phyloP scores from a whole-genome alignment of 2,329 filamentous ascomycete genomes.

The Aureobasidium sp. region DNA sequence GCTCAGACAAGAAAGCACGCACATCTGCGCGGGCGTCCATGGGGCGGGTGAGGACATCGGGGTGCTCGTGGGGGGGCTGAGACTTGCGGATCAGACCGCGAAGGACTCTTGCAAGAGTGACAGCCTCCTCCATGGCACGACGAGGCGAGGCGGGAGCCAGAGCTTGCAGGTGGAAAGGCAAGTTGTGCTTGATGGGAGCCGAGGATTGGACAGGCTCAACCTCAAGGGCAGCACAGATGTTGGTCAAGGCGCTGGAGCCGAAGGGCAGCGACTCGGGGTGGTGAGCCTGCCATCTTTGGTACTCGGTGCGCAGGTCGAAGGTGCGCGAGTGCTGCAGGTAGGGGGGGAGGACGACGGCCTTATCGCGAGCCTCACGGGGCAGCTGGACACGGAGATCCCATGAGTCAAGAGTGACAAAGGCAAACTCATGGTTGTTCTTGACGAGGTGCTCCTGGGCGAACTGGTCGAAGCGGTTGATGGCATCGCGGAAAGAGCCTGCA shows the following conservation, averaged over 20 bases:
- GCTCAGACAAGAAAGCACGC: slow-evolving; percentile 87
- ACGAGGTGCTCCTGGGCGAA: slow-evolving; percentile 90
- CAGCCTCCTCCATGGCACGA: slow-evolving; percentile 93
- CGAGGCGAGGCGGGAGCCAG: slow-evolving; percentile 90
- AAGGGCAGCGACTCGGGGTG: slow-evolving; percentile 97
- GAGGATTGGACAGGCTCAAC: slow-evolving; percentile 97
- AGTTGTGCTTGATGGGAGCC: slow-evolving; percentile 96
- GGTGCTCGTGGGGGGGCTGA: slow-evolving; percentile 83
- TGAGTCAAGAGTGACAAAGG: slow-evolving; percentile 95
- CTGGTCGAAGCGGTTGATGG: slow-evolving; percentile 86
- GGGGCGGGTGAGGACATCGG: slow-evolving; percentile 86
- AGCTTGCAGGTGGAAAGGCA: slow-evolving; percentile 95
- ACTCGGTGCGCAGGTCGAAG: slow-evolving; percentile 94
- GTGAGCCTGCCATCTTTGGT: slow-evolving; percentile 97
- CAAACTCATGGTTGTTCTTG: slow-evolving; percentile 88
- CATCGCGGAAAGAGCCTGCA: slow-evolving; percentile 94
- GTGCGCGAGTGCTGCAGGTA: slow-evolving; percentile 97
- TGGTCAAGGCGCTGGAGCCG: slow-evolving; percentile 87
- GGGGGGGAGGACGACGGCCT: slow-evolving; percentile 89
- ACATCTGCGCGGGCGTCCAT: slow-evolving; percentile 98
- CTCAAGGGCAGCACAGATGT: slow-evolving; percentile 96
- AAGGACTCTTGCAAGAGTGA: slow-evolving; percentile 87
- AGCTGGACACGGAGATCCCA: slow-evolving; percentile 98
- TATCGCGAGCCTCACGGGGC: slow-evolving; percentile 94
- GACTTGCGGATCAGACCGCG: slow-evolving; percentile 93